Conservation (phyloP, 805 yeast species). For the Metschnikowia kunwiensis region DNA sequence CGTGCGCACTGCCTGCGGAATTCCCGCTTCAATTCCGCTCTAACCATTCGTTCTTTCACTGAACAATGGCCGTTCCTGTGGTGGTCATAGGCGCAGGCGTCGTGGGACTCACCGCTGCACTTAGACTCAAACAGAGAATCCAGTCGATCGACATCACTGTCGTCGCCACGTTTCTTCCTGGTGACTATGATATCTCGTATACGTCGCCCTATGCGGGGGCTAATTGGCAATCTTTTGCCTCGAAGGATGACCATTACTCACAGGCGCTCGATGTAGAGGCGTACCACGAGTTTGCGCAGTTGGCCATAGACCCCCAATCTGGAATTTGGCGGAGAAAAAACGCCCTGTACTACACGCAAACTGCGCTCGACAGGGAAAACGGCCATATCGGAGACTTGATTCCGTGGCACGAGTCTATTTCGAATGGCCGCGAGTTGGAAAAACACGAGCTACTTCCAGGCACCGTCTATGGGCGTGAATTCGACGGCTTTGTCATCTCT, state of each 20-base stretch:
- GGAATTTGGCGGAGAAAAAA: constrained; percentile 34
- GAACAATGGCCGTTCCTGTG: constrained; percentile 8
- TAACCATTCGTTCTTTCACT: background rate
- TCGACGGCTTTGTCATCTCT: constrained; percentile 56
- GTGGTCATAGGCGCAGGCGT: constrained; percentile 34
- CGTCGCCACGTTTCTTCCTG: constrained; percentile 46
- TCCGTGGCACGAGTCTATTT: constrained; percentile 50
- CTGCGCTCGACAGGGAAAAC: constrained; percentile 9
- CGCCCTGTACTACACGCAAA: constrained; percentile 13
- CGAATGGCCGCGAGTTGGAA: constrained; percentile 34
- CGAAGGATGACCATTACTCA: constrained; percentile 27
- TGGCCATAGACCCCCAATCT: constrained; percentile 48
- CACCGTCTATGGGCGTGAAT: constrained; percentile 44
- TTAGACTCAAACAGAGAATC: constrained; percentile 23
- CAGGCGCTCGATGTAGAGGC: constrained; percentile 44
- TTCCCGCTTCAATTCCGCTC: background rate
- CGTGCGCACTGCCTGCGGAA: no score
- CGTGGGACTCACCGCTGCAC: constrained; percentile 35
- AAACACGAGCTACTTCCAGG: constrained; percentile 40
- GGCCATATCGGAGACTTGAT: constrained; percentile 12
- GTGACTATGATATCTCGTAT: constrained; percentile 50
- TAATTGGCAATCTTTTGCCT: constrained; percentile 64
- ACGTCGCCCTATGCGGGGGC: constrained; percentile 74
- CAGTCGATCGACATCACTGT: constrained; percentile 26
- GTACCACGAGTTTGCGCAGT: constrained; percentile 43